Evolutionary conservation across 768 basidiomycete genomes (phyloP).

Genomic region (Kwoniella mangroviensis): DNA sequence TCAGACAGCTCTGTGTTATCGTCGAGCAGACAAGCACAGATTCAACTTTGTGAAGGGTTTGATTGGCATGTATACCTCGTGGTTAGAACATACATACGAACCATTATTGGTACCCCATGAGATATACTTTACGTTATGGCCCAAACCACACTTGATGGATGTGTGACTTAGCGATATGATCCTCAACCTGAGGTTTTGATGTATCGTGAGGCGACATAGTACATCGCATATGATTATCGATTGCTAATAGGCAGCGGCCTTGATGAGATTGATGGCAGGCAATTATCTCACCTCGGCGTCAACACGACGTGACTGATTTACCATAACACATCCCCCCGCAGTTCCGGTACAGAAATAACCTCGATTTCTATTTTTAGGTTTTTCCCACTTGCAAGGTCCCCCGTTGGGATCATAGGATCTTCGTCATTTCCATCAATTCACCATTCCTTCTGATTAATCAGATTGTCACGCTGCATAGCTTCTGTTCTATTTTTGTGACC

Average conservation of each 20-base stretch:
- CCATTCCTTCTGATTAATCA: background rate
- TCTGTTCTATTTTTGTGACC: background rate
- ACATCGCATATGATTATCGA: too few species aligned
- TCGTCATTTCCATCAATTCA: background rate
- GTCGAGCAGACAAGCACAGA: background rate
- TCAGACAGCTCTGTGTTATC: background rate
- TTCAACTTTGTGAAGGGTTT: too few species aligned
- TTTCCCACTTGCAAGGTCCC: background rate
- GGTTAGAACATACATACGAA: background rate
- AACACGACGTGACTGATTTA: background rate
- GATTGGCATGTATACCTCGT: background rate
- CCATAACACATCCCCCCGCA: background rate
- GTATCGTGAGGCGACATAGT: too few species aligned
- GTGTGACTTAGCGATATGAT: too few species aligned
- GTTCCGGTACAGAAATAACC: background rate
- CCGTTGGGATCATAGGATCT: background rate
- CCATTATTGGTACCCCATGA: too few species aligned
- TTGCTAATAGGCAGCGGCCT: too few species aligned
- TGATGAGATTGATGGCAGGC: too few species aligned
- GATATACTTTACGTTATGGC: too few species aligned
- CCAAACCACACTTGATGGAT: too few species aligned
- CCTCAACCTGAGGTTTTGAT: too few species aligned
- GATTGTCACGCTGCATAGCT: background rate
- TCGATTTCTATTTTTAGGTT: conserved; percentile 5
- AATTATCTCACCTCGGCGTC: too few species aligned